phyloP scores from a whole-genome alignment of 208 protist species.

The Leishmania tropica region DNA sequence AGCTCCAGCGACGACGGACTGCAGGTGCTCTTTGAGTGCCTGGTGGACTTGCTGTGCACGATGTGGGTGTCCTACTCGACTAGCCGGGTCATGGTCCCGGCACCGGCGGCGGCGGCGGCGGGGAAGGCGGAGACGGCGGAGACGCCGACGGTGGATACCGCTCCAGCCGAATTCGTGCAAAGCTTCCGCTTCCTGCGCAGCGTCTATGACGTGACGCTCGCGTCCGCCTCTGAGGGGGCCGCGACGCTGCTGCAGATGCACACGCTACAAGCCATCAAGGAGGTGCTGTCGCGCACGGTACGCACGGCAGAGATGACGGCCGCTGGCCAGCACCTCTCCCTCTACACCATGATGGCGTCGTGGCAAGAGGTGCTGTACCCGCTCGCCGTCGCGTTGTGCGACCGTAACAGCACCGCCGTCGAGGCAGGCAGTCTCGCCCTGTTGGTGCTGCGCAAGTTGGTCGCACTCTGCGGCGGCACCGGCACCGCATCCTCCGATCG shows the following conservation, averaged over 20 bases:
- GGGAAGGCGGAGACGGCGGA: background rate
- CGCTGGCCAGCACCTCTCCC: constrained; percentile 16
- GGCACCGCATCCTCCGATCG: constrained; percentile 20
- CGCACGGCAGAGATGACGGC: constrained; percentile 23
- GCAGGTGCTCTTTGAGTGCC: constrained; percentile 56
- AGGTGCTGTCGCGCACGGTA: constrained; percentile 69
- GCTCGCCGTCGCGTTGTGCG: constrained; percentile 57
- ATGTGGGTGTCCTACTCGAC: constrained; percentile 57
- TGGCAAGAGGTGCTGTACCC: constrained; percentile 78
- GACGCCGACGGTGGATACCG: constrained; percentile 28
- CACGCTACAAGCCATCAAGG: constrained; percentile 74
- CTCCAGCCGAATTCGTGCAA: constrained; percentile 36
- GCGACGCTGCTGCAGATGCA: constrained; percentile 64
- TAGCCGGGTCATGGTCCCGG: constrained; percentile 5
- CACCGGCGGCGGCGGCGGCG: background rate
- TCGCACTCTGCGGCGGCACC: constrained; percentile 45
- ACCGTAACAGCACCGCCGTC: constrained; percentile 42
- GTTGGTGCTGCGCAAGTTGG: constrained; percentile 75
- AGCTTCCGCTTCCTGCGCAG: constrained; percentile 59
- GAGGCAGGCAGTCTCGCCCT: constrained; percentile 76
- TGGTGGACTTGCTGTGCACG: constrained; percentile 56
- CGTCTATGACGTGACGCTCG: constrained; percentile 30
- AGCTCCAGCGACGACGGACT: constrained; percentile 64
- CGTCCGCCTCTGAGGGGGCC: constrained; percentile 12
- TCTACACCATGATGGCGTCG: constrained; percentile 53